Percentiles rank a stretch among this genome's conserved stretches.
Evolutionary conservation across 1,284 basidiomycete genomes (phyloP).

Genomic region (Hemileia vastatrix): DNA sequence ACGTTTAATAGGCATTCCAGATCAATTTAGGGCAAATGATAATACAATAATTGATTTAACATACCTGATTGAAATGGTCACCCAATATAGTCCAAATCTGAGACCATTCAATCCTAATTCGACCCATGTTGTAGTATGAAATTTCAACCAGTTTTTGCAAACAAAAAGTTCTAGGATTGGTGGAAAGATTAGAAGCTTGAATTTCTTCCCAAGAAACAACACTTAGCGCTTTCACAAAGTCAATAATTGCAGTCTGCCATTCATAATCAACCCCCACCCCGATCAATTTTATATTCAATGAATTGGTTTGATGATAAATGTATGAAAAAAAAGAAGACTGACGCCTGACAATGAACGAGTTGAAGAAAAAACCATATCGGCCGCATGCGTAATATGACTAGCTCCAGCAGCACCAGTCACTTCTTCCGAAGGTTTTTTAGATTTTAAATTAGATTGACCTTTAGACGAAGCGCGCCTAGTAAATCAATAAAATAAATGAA

Average conservation of each 20-base stretch:
- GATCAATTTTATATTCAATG: not conserved
- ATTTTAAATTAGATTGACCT: slow-evolving; percentile 36
- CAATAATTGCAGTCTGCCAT: slow-evolving; percentile 80
- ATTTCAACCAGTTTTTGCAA: slow-evolving; percentile 98
- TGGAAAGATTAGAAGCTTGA: slow-evolving; percentile 81
- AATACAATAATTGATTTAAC: not conserved
- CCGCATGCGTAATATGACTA: slow-evolving; percentile 93
- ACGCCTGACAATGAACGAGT: slow-evolving; percentile 90
- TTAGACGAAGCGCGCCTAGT: slow-evolving; percentile 25
- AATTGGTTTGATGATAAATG: not conserved
- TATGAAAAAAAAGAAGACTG: slow-evolving; percentile 41
- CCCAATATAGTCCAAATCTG: slow-evolving; percentile 96
- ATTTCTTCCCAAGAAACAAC: slow-evolving; percentile 99
- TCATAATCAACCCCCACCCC: not conserved
- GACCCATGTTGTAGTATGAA: slow-evolving; percentile 98
- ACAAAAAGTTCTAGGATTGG: slow-evolving; percentile 86
- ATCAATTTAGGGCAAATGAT: not conserved
- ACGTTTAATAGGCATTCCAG: not conserved
- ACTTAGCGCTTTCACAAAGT: slow-evolving; percentile 91
- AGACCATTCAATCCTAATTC: slow-evolving; percentile 97
- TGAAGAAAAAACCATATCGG: slow-evolving; percentile 97
- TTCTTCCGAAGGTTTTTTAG: slow-evolving; percentile 67
- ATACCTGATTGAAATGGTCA: slow-evolving; percentile 94
- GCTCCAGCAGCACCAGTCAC: slow-evolving; percentile 93
- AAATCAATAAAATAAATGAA: not conserved